These are phyloP conservation scores for Herpetomonas samuelpessoai DNA, from an alignment of 208 protist species.

Conservation along the genomic window DNA sequence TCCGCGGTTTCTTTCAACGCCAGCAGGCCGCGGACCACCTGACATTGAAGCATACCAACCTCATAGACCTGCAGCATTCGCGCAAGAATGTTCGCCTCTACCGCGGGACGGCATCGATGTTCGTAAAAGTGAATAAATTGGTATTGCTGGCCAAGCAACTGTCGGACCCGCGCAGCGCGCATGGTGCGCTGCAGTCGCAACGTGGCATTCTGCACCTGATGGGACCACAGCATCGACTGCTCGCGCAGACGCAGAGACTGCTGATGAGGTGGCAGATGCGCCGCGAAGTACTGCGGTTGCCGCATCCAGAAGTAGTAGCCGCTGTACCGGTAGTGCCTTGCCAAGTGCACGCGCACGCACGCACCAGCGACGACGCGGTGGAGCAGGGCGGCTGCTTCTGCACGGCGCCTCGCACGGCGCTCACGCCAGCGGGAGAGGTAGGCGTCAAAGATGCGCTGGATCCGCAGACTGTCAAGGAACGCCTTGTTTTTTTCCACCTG, in stretches of 20 bases:
- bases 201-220: conserved; percentile 13
- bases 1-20: conserved; percentile 8
- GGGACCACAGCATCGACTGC: conserved; percentile 26
- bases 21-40: conserved; percentile 29
- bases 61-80: conserved; percentile 28
- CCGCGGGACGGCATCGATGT: conserved; percentile 31
- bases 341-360: conserved; percentile 34
- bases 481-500: conserved; percentile 22
- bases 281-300: conserved; percentile 19
- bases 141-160: conserved; percentile 14
- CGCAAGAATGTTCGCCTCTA: conserved; percentile 33
- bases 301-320: conserved; percentile 51
- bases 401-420: conserved; percentile 15
- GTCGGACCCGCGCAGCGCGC: conserved; percentile 21
- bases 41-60: conserved; percentile 28
- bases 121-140: conserved; percentile 35
- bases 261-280: conserved; percentile 12
- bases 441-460: conserved; percentile 19
- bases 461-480: conserved; percentile 26
- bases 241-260: not conserved
- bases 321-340: conserved; percentile 44
- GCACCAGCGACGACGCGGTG: conserved; percentile 26
- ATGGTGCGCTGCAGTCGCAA: conserved; percentile 35
- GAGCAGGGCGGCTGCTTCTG: conserved; percentile 20
- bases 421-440: conserved; percentile 22